phyloP scores from a whole-genome alignment of 306 rosid genomes.

The Quillaja saponaria region DNA sequence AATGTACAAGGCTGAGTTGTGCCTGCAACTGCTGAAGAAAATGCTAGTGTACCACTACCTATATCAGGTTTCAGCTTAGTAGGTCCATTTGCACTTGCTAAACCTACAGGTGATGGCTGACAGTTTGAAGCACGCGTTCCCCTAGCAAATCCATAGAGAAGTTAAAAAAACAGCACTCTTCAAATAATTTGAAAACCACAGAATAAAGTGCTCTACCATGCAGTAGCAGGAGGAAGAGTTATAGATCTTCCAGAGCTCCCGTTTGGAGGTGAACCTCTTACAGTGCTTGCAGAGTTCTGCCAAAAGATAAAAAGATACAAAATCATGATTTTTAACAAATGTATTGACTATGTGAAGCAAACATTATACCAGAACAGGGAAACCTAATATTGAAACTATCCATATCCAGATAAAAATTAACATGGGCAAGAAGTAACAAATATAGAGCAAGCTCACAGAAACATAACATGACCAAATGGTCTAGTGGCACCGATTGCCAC shows the following conservation, averaged over 20 bases:
- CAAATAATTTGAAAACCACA: slow-evolving; percentile 15
- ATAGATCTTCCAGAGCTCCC: slow-evolving; percentile 58
- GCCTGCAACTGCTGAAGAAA: slow-evolving; percentile 57
- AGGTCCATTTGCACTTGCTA: slow-evolving; percentile 54
- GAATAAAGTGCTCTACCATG: slow-evolving; percentile 57
- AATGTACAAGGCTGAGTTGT: slow-evolving; percentile 36
- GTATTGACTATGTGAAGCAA: slow-evolving; percentile 14
- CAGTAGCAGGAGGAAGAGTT: slow-evolving; percentile 64
- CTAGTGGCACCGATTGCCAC: no score
- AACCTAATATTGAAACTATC: neutral
- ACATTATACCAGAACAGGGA: slow-evolving; percentile 10
- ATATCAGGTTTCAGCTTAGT: slow-evolving; percentile 55
- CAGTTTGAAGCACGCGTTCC: slow-evolving; percentile 60
- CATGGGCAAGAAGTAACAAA: neutral
- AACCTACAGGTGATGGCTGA: slow-evolving; percentile 43
- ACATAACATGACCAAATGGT: no score
- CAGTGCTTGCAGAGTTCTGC: slow-evolving; percentile 52
- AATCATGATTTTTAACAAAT: slow-evolving; percentile 7
- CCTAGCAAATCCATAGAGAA: slow-evolving; percentile 46
- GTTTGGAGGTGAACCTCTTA: slow-evolving; percentile 70
- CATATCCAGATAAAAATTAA: no score
- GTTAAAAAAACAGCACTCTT: slow-evolving; percentile 16
- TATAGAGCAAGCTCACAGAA: no score
- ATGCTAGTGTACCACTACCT: slow-evolving; percentile 37
- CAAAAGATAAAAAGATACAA: slow-evolving; percentile 20